Base-by-base conservation (phyloP, 306 rosid species). In the Pterocarpus santalinus region DNA sequence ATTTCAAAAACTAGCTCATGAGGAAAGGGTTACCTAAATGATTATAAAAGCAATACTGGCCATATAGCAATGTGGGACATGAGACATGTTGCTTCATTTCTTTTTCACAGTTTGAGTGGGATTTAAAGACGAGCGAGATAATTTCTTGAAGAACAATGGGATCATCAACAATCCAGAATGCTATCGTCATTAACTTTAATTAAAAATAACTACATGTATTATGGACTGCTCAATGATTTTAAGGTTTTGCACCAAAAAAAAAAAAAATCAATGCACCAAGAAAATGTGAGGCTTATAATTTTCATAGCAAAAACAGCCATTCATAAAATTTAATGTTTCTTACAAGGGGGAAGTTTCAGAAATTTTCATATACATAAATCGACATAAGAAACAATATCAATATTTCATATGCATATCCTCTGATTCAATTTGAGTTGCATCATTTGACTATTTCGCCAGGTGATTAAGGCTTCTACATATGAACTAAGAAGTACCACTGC, bases 81-180 rank as follows among this genome's bases (percentile, higher is more conserved):
- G 5, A 38, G 41, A 38, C 41, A 38, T 4, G 41, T 5, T 38
- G 49, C 55, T 78, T 56, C 44, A 13, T n/a, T 15, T 58, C 36
- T 63, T 77, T 22, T 15, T 47, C 73, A 67, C 30, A 6, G 12
- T 51, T 62, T 16, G n/a, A 44, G 30, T 5, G 32, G 34, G 61
- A 77, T 22, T 74, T 51, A 62, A 8, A 52, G 36, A 52, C 13
- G 49, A 61, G 28, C 22, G 38, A 28, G 66, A 34, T 38, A 38
- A 38, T 36, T 57, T 73, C 61, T 72, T 52, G n/a, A 64, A 79
- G n/a, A 60, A 83, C 51, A 22, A 62, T 60, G 51, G 28, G 66
- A 53, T 62, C 52, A 60, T 67, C 30, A 67, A 32, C 52, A 16
- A 55, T 57, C 60, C 15, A 57, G 66, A 70, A 52, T 39, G 43